Conservation (phyloP, 208 protist species). For the Acanthamoeba sp. region DNA sequence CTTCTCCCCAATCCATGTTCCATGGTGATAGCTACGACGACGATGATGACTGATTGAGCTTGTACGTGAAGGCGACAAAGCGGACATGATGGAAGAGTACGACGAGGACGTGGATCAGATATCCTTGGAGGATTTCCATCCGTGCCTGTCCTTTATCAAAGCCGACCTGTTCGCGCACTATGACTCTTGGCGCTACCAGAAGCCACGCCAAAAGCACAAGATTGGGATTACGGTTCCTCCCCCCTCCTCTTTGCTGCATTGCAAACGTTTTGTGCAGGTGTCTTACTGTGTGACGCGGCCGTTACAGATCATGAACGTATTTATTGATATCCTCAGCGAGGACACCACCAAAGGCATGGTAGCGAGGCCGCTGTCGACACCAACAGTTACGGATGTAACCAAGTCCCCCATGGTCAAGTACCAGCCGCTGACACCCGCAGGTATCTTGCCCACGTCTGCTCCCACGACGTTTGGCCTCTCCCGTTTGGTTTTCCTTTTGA, state of each 20-base stretch:
- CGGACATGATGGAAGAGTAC: neutral
- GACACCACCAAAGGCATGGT: neutral
- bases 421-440: neutral
- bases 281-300: neutral
- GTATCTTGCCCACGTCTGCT: neutral
- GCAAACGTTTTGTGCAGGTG: neutral
- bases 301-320: conserved; percentile 54
- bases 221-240: conserved; percentile 50
- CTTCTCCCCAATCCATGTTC: too few species aligned
- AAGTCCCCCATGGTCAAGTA: neutral
- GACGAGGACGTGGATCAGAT: neutral
- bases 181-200: conserved; percentile 26
- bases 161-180: conserved; percentile 25
- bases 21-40: too few species aligned
- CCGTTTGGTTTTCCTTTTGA: neutral
- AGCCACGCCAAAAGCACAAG: neutral
- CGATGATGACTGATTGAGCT: neutral
- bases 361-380: neutral
- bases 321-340: conserved; percentile 57
- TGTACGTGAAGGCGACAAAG: neutral
- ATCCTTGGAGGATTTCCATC: conserved; percentile 43
- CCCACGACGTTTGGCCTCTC: too few species aligned
- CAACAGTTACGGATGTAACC: neutral
- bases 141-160: conserved; percentile 22
- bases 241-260: neutral